A percentile compares a stretch with the other conserved stretches of the same genome.
phyloP scores from a whole-genome alignment of 352 stramenopile species.

The Blastocystis sp. region DNA sequence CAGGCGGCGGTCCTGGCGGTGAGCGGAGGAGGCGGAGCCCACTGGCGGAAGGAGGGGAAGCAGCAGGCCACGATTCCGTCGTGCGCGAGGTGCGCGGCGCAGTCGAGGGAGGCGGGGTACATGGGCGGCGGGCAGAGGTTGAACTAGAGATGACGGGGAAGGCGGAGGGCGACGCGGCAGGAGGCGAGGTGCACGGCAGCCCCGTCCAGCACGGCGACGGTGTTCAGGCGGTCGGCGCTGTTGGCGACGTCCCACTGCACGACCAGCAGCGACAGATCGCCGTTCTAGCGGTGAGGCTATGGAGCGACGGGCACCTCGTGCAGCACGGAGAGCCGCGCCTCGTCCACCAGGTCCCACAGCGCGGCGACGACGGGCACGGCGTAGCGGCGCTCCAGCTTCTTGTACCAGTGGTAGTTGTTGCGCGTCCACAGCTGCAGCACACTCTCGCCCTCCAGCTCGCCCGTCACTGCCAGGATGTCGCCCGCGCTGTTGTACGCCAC shows the following conservation, averaged over 20 bases:
- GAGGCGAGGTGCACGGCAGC: constrained; percentile 3
- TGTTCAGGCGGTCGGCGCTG: background rate
- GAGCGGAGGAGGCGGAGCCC: background rate
- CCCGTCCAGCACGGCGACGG: constrained; percentile 22
- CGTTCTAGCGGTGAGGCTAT: constrained; percentile 27
- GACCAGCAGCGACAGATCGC: background rate
- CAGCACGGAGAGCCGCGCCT: background rate
- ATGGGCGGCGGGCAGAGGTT: constrained; percentile 42
- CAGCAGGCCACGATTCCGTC: background rate
- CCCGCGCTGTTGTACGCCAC: constrained; percentile 78
- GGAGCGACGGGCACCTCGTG: background rate
- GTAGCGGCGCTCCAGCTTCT: constrained; percentile 77
- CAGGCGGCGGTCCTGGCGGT: background rate
- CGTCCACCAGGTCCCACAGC: constrained; percentile 17
- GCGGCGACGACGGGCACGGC: background rate
- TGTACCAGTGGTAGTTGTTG: constrained; percentile 82
- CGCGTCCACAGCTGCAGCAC: constrained; percentile 79
- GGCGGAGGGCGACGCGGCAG: background rate
- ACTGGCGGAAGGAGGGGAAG: constrained; percentile 17
- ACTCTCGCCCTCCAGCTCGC: constrained; percentile 68
- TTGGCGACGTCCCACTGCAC: constrained; percentile 19
- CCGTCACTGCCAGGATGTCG: constrained; percentile 77
- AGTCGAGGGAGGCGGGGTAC: constrained; percentile 25
- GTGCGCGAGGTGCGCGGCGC: background rate
- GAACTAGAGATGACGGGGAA: background rate